Base-by-base conservation (phyloP, 495 filamentous ascomycete genomes). In the Penicillium bovifimosum region DNA sequence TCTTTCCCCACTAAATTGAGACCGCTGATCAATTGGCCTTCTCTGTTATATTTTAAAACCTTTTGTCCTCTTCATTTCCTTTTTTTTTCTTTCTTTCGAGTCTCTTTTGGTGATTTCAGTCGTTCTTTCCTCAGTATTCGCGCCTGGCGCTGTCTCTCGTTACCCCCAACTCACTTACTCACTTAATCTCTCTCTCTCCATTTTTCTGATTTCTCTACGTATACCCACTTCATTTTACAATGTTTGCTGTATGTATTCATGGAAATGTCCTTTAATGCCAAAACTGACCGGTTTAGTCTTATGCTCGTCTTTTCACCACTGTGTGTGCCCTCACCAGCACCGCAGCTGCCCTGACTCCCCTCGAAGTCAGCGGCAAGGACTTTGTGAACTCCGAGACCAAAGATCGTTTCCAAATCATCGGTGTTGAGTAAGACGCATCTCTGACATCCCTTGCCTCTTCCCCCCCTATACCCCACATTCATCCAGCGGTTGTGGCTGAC, bases 351-450 rank as follows among this genome's bases (percentile, higher is more conserved):
- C 83, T 96, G 33, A 81, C 79, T 47, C 76, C 87, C 11, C 76
- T 97, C 44, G 79, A 81, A 48, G 84, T 93, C 41, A 67, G 85
- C 41, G 88, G 87, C 50, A 79, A 82, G 57, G 81, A 95, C 70
- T 96, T 96, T 67, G 81, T 96, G 64, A 87, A 96, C 74, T 79
- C 80, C 39, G 75, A 83, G 47, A 90, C 85, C 9, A 82, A 83
- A 41, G 80, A 91, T 61, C 84, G 90, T 42, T 87, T 96, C 74
- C 85, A 93, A 73, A 84, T 97, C 50, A 78, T 97, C 41, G 92
- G 92, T 60, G 82, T 95, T 46, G 92, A 91, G 74, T 84, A 67
- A 64, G 78, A 57, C 9, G 5, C 34, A 36, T n/a, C 26, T 31
- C 44, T 41, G n/a, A 2, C 43, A 13, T 41, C 18, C 34, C 14